Conservation (phyloP, 352 stramenopile genomes). For the Globisporangium polare region DNA sequence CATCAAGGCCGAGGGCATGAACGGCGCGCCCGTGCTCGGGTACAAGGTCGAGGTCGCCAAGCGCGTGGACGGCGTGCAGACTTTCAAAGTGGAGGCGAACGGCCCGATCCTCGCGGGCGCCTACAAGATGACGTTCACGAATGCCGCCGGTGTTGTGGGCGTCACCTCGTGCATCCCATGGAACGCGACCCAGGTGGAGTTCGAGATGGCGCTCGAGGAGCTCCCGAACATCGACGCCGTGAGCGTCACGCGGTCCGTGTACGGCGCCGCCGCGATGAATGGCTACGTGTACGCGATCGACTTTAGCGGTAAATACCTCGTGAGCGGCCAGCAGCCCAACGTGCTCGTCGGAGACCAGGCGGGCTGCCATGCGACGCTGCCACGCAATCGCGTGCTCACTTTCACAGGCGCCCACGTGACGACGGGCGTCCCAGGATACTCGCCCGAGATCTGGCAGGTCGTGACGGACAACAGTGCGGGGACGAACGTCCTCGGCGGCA, state of each 20-base stretch:
- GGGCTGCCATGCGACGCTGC: conserved; percentile 32
- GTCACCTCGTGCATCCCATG: conserved; percentile 58
- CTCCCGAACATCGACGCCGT: conserved; percentile 66
- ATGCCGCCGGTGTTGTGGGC: conserved; percentile 21
- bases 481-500: conserved; percentile 39
- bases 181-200: conserved; percentile 63
- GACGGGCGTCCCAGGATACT: conserved; percentile 37
- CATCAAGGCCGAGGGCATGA: conserved; percentile 62
- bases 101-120: conserved; percentile 42
- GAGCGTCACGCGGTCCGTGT: conserved; percentile 45
- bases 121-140: conserved; percentile 61
- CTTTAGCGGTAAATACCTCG: conserved; percentile 64
- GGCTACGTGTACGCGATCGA: conserved; percentile 68
- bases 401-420: conserved; percentile 40
- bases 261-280: conserved; percentile 37
- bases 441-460: conserved; percentile 67
- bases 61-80: conserved; percentile 71
- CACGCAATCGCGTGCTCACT: conserved; percentile 47
- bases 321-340: conserved; percentile 50
- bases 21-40: conserved; percentile 63
- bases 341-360: conserved; percentile 39
- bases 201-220: conserved; percentile 67
- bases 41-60: conserved; percentile 76
- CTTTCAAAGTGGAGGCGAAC: conserved; percentile 54
- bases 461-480: conserved; percentile 31